A percentile compares a stretch with the other conserved stretches of the same genome.
These are phyloP conservation scores for Claviceps fusiformis DNA, from an alignment of 2,329 filamentous ascomycete genomes.

Conservation along the genomic window DNA sequence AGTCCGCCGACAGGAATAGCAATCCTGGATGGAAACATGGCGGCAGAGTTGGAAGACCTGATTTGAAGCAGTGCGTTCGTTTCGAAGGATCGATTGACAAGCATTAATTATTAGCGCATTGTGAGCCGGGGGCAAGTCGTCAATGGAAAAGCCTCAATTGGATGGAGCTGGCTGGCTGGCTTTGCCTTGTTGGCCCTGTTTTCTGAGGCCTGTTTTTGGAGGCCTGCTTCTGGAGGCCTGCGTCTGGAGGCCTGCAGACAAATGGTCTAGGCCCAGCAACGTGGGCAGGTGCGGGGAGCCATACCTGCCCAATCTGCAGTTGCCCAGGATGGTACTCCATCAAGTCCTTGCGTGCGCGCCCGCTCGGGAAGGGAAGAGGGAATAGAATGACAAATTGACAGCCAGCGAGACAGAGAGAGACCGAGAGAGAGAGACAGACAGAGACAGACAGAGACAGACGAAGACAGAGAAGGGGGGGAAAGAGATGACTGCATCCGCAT, in stretches of 20 bases:
- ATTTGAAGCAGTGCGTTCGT: background rate
- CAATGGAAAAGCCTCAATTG: too few relatives aligned
- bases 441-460: background rate
- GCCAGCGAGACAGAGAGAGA: background rate
- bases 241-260: background rate
- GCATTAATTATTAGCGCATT: background rate
- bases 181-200: background rate
- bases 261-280: background rate
- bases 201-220: too few relatives aligned
- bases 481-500: background rate
- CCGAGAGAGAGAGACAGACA: background rate
- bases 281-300: conserved; percentile 2
- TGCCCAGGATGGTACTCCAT: background rate
- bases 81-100: background rate
- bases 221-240: background rate
- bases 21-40: background rate
- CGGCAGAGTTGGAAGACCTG: background rate
- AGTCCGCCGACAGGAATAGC: background rate
- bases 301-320: conserved; percentile 2
- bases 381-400: background rate
- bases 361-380: background rate
- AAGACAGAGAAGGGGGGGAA: background rate
- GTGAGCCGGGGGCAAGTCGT: background rate
- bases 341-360: background rate
- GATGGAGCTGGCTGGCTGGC: background rate